Base-by-base conservation (phyloP, 495 filamentous ascomycete genomes). In the Neurospora terricola region DNA sequence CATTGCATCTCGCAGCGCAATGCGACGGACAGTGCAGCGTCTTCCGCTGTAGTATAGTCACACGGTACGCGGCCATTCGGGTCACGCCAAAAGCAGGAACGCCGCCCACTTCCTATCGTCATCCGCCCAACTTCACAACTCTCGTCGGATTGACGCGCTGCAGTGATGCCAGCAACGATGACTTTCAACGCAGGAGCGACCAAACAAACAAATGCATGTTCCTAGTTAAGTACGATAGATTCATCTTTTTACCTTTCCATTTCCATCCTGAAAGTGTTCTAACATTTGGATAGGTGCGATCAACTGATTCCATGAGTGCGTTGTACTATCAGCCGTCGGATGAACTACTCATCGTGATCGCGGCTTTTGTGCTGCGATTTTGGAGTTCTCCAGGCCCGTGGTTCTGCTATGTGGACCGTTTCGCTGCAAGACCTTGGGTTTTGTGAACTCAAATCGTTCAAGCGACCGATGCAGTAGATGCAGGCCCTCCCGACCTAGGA, bases 391-490 rank as follows among this genome's bases (percentile, higher is more conserved):
- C 69, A 71, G 73, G 59, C 45, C 73, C 40, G 43, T 70, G 72
- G 72, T 75, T 73, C 45, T 74, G 75, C 45, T 72, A 71, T 73
- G 73, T 78, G 78, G 70, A 69, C 77, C 72, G 68, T 34, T 42
- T 71, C 72, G 45, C 38, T 71, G 69, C 75, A 69, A 75, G 71
- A 75, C 30, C 69, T 71, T 73, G 72, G 72, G 72, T 69, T 66
- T 54, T 70, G 75, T 45, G 73, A 62, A 72, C 72, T 71, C 36
- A 71, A 71, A 68, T 38, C 69, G 76, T 73, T 76, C 77, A 75
- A 80, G 75, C 75, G 75, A 76, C 76, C 71, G 75, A 69, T 74
- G 54, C 27, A 36, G 54, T 66, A 48, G 69, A 62, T 72, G 77
- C 72, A 77, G 69, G 70, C 7, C 37, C n/a, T 54, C 69, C 21